Evolutionary conservation across 108 stramenopile species (phyloP).

Genomic region (Nitzschia sp.): DNA sequence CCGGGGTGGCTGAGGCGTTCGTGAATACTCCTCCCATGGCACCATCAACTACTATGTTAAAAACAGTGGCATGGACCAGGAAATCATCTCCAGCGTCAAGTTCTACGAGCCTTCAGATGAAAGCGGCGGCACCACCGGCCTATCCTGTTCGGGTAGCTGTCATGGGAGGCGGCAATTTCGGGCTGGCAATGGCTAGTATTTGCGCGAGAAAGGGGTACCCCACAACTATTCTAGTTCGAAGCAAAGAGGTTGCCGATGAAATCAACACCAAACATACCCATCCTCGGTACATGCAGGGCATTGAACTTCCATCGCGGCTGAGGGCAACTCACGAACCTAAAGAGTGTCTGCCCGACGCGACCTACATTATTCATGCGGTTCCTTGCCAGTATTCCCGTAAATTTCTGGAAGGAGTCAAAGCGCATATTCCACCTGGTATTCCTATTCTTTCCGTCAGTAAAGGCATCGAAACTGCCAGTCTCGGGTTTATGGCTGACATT

Average conservation of each 20-base stretch:
- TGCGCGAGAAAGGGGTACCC: conserved; percentile 78
- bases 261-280: conserved; percentile 88
- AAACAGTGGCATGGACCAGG: not conserved
- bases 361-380: conserved; percentile 94
- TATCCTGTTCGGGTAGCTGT: conserved; percentile 84
- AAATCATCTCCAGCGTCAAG: not conserved
- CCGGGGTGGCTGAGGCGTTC: not conserved
- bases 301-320: conserved; percentile 61
- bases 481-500: conserved; percentile 95
- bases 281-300: conserved; percentile 85
- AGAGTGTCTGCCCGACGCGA: conserved; percentile 82
- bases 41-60: not conserved
- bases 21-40: not conserved
- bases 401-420: conserved; percentile 70
- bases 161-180: conserved; percentile 96
- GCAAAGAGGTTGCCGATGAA: conserved; percentile 68
- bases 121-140: conserved; percentile 32
- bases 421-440: conserved; percentile 66
- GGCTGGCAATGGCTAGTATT: conserved; percentile 88
- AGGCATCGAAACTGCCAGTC: conserved; percentile 91
- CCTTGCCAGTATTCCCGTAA: conserved; percentile 90
- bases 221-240: conserved; percentile 85
- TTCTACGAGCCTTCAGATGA: conserved; percentile 8
- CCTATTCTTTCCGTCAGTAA: conserved; percentile 84
- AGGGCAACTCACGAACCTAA: conserved; percentile 86